phyloP scores from a whole-genome alignment of 208 protist genomes.

The Trichomonas gallinae region DNA sequence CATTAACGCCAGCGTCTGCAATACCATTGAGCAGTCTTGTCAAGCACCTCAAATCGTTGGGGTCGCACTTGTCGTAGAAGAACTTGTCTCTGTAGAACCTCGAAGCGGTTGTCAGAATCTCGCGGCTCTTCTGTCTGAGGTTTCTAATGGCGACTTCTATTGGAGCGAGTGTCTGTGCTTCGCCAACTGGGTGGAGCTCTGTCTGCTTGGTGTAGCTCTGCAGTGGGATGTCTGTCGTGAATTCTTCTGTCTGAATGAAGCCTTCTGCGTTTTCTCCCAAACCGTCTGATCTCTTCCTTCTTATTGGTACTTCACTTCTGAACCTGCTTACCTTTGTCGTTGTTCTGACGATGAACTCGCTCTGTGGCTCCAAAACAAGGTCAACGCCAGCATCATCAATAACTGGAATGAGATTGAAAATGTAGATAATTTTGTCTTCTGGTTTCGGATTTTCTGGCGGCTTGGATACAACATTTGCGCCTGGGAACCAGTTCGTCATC shows the following conservation, averaged over 20 bases:
- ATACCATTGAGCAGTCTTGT: neutral
- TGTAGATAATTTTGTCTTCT: neutral
- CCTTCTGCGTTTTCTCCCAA: neutral
- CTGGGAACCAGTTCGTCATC: neutral
- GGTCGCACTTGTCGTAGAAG: neutral
- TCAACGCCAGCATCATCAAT: neutral
- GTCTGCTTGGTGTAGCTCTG: neutral
- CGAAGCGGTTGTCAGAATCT: neutral
- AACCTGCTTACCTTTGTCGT: neutral
- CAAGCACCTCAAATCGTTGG: neutral
- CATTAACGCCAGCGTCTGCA: neutral
- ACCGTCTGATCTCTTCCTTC: neutral
- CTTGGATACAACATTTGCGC: neutral
- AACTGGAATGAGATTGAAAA: neutral
- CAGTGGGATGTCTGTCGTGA: neutral
- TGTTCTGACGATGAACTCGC: neutral
- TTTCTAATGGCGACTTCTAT: neutral
- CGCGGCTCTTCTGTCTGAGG: neutral
- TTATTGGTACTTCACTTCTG: neutral
- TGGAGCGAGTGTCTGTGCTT: neutral
- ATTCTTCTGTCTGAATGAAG: neutral
- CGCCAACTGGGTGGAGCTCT: neutral
- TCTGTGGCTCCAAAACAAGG: neutral
- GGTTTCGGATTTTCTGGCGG: neutral
- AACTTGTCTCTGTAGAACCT: neutral